Base-by-base conservation (phyloP, 1,284 basidiomycete species). In the Irpex sp. region DNA sequence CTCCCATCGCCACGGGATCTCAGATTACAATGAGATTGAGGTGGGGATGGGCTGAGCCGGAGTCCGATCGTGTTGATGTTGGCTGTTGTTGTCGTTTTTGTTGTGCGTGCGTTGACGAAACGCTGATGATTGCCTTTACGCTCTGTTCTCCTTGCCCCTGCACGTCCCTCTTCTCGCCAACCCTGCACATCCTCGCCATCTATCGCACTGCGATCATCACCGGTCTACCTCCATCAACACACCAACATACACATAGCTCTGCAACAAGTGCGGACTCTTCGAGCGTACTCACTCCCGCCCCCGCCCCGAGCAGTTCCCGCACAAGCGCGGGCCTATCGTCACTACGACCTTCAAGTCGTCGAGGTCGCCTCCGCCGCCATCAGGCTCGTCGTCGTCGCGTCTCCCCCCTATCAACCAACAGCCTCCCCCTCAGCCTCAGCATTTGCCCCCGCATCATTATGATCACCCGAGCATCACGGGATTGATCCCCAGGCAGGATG, bases 191-290 rank as follows among this genome's bases (percentile, higher is more conserved):
- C 49, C 8, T 43, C 39, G 8, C 39, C 39, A 9, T 43, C 39
- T 43, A 9, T 15, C 7, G 15, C 39, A 9, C 39, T 43, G 39
- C 39, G 15, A 26, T 26, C 26, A 26, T 26, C 26, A 26, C 31
- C 31, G 31, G 1, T 33, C 5, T 33, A 33, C 31, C 31, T 33
- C 31, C 39, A 46, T 46, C 39, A 46, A 13, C 39, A 11, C n/a
- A 11, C 39, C 39, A 46, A 11, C 11, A 11, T 13, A 13, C 39
- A 51, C 49, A 3, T 65, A 92, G 89, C 81, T 93, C n/a, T 93
- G 90, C 78, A 93, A 93, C 81, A 93, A 93, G 71, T 93, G 90
- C 70, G 90, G 90, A 21, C 76, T 93, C 7, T 93, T 93, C 69
- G 90, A 93, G 73, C 85, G 90, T 61, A 93, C 91, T 0, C 90